Conservation (phyloP, 129 eudicot genomes). For the Helianthus annuus region HanXRQr2.0-SUNRISE NC_035439.2:81252897-81253396, state of each 20-base stretch:
- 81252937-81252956: neutral
- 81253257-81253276: slow-evolving; percentile 83
- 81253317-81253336: neutral
- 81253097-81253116: slow-evolving; percentile 53
- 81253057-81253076: slow-evolving; percentile 88
- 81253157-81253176: neutral
- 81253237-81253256: slow-evolving; percentile 65
- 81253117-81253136: slow-evolving; percentile 13
- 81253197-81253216: slow-evolving; percentile 58
- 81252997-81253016: slow-evolving; percentile 54
- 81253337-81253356: slow-evolving; percentile 4
- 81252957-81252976: neutral
- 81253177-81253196: slow-evolving; percentile 2
- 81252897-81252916: neutral
- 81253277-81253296: slow-evolving; percentile 89
- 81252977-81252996: slow-evolving; percentile 45
- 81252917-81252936: neutral
- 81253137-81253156: neutral
- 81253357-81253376: slow-evolving; percentile 1
- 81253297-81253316: slow-evolving; percentile 70
- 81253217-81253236: slow-evolving; percentile 83
- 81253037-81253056: slow-evolving; percentile 69
- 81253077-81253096: slow-evolving; percentile 63
- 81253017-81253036: slow-evolving; percentile 84
- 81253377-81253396: slow-evolving; percentile 23